Evolutionary conservation across 345 rosid genomes (phyloP).

Genomic region (Populus simonii): DNA sequence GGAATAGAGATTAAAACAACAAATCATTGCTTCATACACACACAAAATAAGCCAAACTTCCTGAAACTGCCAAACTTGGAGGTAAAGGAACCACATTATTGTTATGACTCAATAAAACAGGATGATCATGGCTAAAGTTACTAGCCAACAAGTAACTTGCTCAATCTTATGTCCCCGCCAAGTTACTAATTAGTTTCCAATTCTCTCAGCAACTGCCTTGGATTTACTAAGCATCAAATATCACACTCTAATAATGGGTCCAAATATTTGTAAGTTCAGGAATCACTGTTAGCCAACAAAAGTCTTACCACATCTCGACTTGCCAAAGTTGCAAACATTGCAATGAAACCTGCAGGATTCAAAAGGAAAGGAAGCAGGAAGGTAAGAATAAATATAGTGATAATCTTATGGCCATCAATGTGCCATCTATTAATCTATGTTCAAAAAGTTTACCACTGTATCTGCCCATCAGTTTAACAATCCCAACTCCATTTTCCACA

Average conservation of each 20-base stretch:
- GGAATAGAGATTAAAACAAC: not conserved
- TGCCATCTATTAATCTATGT: not conserved
- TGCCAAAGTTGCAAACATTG: slow-evolving; percentile 87
- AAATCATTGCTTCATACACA: not conserved
- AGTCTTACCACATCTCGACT: slow-evolving; percentile 90
- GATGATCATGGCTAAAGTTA: not conserved
- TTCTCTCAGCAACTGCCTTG: not conserved
- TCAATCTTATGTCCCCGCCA: not conserved
- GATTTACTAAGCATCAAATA: not conserved
- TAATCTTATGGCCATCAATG: not conserved
- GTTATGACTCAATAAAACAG: not conserved
- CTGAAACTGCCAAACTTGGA: not conserved
- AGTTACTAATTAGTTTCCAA: not conserved
- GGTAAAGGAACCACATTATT: not conserved
- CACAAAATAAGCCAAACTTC: too few relatives aligned
- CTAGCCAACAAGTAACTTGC: not conserved
- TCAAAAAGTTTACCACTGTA: slow-evolving; percentile 66
- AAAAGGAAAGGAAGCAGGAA: slow-evolving; percentile 14
- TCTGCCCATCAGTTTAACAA: slow-evolving; percentile 97
- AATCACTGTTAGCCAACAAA: not conserved
- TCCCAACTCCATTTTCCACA: slow-evolving; percentile 93
- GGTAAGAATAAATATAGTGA: not conserved
- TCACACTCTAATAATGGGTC: not conserved
- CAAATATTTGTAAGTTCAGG: not conserved
- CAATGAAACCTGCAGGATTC: slow-evolving; percentile 73